These are phyloP conservation scores for Microthlaspi erraticum DNA, from an alignment of 345 rosid genomes.

Conservation along the genomic window DNA sequence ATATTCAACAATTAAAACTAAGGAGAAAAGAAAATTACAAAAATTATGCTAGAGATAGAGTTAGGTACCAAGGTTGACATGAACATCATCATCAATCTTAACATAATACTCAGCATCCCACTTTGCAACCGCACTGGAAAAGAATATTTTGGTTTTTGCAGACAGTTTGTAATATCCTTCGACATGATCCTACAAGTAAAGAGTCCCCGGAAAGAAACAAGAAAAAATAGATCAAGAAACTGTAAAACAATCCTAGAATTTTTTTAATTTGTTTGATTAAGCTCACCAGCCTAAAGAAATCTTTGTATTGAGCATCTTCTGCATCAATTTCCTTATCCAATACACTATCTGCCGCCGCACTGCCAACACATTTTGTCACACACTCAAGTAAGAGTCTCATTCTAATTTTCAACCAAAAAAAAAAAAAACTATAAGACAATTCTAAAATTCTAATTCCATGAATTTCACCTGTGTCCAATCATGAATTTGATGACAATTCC, in stretches of 20 bases:
- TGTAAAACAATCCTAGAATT: not conserved
- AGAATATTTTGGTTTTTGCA: conserved; percentile 91
- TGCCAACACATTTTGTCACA: conserved; percentile 42
- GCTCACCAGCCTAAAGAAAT: conserved; percentile 91
- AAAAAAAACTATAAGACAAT: no score
- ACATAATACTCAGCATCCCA: conserved; percentile 97
- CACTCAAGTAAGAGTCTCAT: conserved; percentile 27
- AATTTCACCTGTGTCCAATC: conserved; percentile 90
- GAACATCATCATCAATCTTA: conserved; percentile 98
- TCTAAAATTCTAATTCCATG: no score
- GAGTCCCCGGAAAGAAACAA: not conserved
- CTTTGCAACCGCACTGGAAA: conserved; percentile 83
- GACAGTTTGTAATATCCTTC: conserved; percentile 97
- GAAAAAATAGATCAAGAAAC: not conserved
- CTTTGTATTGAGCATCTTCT: conserved; percentile 90
- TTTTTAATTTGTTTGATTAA: not conserved
- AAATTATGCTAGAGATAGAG: not conserved
- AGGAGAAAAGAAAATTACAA: not conserved
- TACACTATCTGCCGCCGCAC: conserved; percentile 80
- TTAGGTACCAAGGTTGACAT: conserved; percentile 87
- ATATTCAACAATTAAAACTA: conserved; percentile 12
- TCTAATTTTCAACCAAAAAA: not conserved
- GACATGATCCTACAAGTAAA: conserved; percentile 71
- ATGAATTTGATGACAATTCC: conserved; percentile 88
- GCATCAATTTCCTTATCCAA: conserved; percentile 94